Percentiles rank a stretch among this genome's conserved stretches.
Conservation (phyloP, 345 rosid species). For the Toxicodendron radicans region DNA sequence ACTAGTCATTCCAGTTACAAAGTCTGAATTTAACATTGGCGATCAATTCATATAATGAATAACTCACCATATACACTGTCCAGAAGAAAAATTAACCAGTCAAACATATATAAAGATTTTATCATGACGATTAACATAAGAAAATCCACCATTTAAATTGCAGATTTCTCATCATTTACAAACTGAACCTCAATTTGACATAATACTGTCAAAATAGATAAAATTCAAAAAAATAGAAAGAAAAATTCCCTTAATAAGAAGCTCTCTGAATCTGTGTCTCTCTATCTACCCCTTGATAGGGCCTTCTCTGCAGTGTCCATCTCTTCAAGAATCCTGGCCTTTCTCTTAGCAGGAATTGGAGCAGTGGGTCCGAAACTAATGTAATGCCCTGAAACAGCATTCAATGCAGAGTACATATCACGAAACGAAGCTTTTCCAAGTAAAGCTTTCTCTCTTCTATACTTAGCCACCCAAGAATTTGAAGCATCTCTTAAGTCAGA, state of each 20-base stretch:
- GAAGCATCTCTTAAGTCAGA: slow-evolving; percentile 76
- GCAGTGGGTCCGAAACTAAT: slow-evolving; percentile 94
- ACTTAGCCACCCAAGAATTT: slow-evolving; percentile 94
- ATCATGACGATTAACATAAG: background rate
- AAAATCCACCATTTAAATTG: background rate
- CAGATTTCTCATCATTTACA: slow-evolving; percentile 21
- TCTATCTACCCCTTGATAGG: slow-evolving; percentile 64
- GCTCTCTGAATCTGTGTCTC: background rate
- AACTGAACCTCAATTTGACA: slow-evolving; percentile 22
- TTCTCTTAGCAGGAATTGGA: slow-evolving; percentile 81
- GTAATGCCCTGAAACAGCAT: slow-evolving; percentile 89
- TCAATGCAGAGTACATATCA: slow-evolving; percentile 88
- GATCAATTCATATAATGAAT: too few species aligned
- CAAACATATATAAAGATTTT: too few species aligned
- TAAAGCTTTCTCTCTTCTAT: slow-evolving; percentile 82
- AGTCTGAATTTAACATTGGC: too few species aligned
- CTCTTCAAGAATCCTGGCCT: slow-evolving; percentile 86
- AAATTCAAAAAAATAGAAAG: background rate
- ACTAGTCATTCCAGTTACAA: too few species aligned
- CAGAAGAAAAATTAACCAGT: too few species aligned
- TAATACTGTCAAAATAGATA: background rate
- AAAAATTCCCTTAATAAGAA: background rate
- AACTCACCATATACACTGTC: too few species aligned
- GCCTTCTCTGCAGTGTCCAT: slow-evolving; percentile 93
- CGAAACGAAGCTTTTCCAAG: slow-evolving; percentile 76